Evolutionary conservation across 495 filamentous ascomycete genomes (phyloP), one percentile per base, ranked within the genome.

Genomic region (Hyaloscypha variabilis): DNA sequence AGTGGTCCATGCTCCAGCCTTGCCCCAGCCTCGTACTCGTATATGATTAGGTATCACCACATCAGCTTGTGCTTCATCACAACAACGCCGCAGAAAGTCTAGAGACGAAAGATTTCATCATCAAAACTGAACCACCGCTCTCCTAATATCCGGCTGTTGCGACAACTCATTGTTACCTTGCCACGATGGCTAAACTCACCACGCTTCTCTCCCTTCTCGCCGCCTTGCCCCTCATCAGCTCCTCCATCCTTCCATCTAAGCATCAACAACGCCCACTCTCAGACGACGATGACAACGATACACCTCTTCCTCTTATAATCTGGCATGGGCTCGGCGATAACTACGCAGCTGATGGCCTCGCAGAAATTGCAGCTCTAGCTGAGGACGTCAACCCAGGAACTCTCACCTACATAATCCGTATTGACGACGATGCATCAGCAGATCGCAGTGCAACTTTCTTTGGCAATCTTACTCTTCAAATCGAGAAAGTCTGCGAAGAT

Each of bases 391-490:
- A 96, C 79, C 93, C 93, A 14, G 91, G 90, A 53, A 97, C 93
- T 6, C 87, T 90, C 74, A 87, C 93, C 13, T 91, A 98, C 82
- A 82, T 87, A 67, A 86, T 97, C 74, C 89, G 85, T 26, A 86
- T 97, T 8, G 87, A 84, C 77, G 82, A 90, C 25, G 83, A 88
- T 71, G 76, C 85, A 52, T 75, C 70, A 59, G 77, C 74, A 68
- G 95, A 99, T 34, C 88, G 90, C 30, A 87, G 84, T 60, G 90
- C 90, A 17, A 94, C 89, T 72, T 99, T 97, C 83, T 85, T 96
- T 69, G 95, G 95, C 70, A 96, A 97, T 78, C 75, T 97, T 6
- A 93, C 91, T 17, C 78, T 84, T 30, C 96, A 99, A 76, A 69
- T 99, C 53, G 82, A 79, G 25, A 76, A 85, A 62, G 94, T 94